Evolutionary conservation across 1,139 yeast species (phyloP).

Genomic region (Geotrichum klebahnii): DNA sequence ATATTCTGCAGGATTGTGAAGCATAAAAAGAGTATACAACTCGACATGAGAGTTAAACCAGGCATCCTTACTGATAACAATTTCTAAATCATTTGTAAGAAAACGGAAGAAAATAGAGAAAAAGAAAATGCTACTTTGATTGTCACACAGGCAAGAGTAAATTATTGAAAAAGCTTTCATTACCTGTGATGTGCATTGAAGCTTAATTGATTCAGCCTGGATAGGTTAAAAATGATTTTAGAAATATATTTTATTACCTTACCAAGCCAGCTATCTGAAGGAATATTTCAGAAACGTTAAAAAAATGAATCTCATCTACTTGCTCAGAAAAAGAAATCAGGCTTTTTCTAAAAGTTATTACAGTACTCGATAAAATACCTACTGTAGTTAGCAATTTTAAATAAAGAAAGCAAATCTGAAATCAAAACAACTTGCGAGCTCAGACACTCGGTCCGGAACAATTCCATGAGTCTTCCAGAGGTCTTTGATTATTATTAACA

Average conservation of each 20-base stretch:
- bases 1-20: slow-evolving; percentile 9
- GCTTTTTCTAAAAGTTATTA: not conserved
- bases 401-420: not conserved
- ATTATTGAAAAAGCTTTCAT: too few relatives aligned
- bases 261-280: slow-evolving; percentile 2
- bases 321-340: not conserved
- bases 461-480: not conserved
- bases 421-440: too few relatives aligned
- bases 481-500: not conserved
- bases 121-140: too few relatives aligned
- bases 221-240: not conserved
- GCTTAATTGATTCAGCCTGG: not conserved
- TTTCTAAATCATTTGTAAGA: not conserved
- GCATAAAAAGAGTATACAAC: not conserved
- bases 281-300: not conserved
- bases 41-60: slow-evolving; percentile 7
- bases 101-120: too few relatives aligned
- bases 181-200: not conserved
- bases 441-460: not conserved
- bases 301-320: not conserved
- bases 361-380: not conserved
- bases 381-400: not conserved
- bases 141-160: too few relatives aligned
- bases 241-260: not conserved
- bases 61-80: not conserved